These are phyloP conservation scores for Papiliotrema flavescens DNA, from an alignment of 1,284 basidiomycete species.

Conservation along the genomic window DNA sequence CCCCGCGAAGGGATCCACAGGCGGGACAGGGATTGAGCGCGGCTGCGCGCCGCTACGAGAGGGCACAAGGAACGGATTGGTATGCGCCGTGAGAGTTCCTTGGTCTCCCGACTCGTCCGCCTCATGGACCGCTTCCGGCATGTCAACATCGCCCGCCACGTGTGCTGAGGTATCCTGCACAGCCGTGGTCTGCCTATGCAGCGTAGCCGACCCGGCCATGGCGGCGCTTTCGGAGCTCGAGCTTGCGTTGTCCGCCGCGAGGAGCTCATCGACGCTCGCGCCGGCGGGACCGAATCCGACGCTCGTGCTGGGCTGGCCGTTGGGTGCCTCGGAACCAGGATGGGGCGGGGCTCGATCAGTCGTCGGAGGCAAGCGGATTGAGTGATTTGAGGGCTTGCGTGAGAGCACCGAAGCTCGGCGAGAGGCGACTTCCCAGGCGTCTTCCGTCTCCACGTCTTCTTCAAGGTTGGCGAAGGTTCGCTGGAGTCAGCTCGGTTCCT, in stretches of 20 bases:
- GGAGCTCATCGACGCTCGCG: slow-evolving; percentile 24
- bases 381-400: slow-evolving; percentile 38
- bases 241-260: slow-evolving; percentile 7
- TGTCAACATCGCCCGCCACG: slow-evolving; percentile 9
- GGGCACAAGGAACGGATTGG: not conserved
- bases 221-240: slow-evolving; percentile 13
- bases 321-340: slow-evolving; percentile 4
- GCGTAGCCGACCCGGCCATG: slow-evolving; percentile 7
- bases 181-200: slow-evolving; percentile 20
- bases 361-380: slow-evolving; percentile 20
- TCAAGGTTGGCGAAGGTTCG: slow-evolving; percentile 90
- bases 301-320: slow-evolving; percentile 19
- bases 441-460: slow-evolving; percentile 84
- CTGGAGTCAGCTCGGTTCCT: slow-evolving; percentile 17
- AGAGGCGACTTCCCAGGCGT: slow-evolving; percentile 48
- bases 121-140: slow-evolving; percentile 11
- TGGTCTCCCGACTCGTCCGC: slow-evolving; percentile 2
- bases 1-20: not conserved
- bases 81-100: not conserved
- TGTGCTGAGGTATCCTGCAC: slow-evolving; percentile 7
- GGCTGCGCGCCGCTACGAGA: not conserved
- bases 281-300: slow-evolving; percentile 13
- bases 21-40: not conserved
- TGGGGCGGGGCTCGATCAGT: slow-evolving; percentile 1
- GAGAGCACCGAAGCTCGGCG: slow-evolving; percentile 41